Evolutionary conservation across 257 asterid species (phyloP).

Genomic region (Capsicum chinense): DNA sequence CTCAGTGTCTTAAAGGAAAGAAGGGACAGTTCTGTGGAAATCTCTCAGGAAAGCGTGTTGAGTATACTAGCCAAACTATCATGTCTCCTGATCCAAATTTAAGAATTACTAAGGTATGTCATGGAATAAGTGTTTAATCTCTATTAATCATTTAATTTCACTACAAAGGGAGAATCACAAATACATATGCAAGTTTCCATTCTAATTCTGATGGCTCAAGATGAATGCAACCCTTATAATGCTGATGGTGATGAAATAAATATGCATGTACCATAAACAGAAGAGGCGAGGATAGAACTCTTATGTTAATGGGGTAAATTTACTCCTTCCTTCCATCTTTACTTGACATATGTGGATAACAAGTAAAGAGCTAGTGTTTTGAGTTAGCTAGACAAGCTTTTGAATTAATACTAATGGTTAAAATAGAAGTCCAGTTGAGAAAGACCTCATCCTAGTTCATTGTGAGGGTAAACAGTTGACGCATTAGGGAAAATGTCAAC

Average conservation of each 20-base stretch:
- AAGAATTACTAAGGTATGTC: no score
- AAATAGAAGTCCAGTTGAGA: slow-evolving; percentile 19
- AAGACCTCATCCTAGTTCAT: neutral
- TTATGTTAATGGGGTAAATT: slow-evolving; percentile 86
- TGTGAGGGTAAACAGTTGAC: slow-evolving; percentile 1
- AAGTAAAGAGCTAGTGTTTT: neutral
- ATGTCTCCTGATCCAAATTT: no score
- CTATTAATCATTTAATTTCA: no score
- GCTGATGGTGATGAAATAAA: slow-evolving; percentile 99
- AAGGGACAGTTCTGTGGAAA: no score
- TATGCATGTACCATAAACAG: slow-evolving; percentile 98
- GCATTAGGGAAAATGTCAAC: neutral
- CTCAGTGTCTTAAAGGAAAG: no score
- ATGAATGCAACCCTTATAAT: slow-evolving; percentile 84
- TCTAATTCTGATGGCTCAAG: no score
- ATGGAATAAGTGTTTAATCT: no score
- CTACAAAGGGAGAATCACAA: no score
- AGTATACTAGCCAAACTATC: no score
- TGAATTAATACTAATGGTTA: slow-evolving; percentile 4
- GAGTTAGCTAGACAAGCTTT: neutral
- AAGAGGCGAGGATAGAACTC: slow-evolving; percentile 97
- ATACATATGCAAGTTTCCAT: no score
- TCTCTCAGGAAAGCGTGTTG: no score
- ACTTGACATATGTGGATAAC: neutral
- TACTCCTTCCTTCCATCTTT: slow-evolving; percentile 10